These are phyloP conservation scores for Didymellaceae sp. DNA, from an alignment of 2,329 filamentous ascomycete genomes.

Conservation along the genomic window DNA sequence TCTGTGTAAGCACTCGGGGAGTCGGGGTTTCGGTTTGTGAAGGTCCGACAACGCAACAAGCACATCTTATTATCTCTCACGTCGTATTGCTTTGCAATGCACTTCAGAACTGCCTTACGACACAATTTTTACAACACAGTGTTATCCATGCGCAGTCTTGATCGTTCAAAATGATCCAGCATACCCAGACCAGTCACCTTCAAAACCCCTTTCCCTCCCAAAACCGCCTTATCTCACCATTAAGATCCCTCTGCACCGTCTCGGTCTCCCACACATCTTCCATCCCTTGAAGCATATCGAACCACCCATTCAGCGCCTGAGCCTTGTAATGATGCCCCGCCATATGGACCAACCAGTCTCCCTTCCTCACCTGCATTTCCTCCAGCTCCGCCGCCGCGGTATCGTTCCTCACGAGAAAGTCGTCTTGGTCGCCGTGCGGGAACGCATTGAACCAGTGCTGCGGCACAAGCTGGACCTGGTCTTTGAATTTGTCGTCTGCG, in stretches of 20 bases:
- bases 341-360: constrained; percentile 55
- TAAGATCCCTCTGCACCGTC: constrained; percentile 32
- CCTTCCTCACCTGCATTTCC: constrained; percentile 44
- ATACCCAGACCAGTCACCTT: not conserved
- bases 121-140: not conserved
- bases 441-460: constrained; percentile 56
- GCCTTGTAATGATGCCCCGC: constrained; percentile 46
- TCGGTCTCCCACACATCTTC: constrained; percentile 32
- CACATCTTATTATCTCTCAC: too few relatives aligned
- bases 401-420: constrained; percentile 30
- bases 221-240: constrained; percentile 35
- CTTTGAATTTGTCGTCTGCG: constrained; percentile 40
- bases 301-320: constrained; percentile 47
- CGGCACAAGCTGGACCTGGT: constrained; percentile 46
- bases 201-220: constrained; percentile 16
- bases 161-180: too few relatives aligned
- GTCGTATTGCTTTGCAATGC: too few relatives aligned
- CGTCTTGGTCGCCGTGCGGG: constrained; percentile 35
- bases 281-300: constrained; percentile 18
- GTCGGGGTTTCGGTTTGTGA: constrained; percentile 4
- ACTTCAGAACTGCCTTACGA: too few relatives aligned
- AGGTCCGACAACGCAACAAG: too few relatives aligned
- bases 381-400: constrained; percentile 45
- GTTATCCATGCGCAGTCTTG: not conserved
- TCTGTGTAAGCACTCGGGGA: too few relatives aligned